These are phyloP conservation scores for Argentina anserina DNA, from an alignment of 306 rosid genomes.

Conservation along the genomic window DNA sequence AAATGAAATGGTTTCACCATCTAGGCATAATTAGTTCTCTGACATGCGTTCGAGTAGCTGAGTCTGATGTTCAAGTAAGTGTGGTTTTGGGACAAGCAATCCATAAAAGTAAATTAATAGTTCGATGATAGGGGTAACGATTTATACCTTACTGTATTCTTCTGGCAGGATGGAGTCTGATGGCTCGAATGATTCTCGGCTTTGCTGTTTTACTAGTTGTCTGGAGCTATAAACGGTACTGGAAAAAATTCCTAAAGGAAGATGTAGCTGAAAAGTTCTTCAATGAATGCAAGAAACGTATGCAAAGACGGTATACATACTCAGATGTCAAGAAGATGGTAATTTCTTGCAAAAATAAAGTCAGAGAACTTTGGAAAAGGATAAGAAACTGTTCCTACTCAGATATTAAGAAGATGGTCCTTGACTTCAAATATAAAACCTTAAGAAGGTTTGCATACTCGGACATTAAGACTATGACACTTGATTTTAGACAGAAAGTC, in stretches of 20 bases:
- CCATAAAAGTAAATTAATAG: neutral
- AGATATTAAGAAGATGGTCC: neutral
- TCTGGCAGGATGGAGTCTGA: neutral
- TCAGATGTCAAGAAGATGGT: neutral
- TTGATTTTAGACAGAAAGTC: neutral
- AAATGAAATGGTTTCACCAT: neutral
- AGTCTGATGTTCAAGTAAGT: neutral
- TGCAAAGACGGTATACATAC: conserved; percentile 1
- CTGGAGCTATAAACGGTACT: conserved; percentile 7
- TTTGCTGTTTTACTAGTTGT: neutral
- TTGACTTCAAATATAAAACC: neutral
- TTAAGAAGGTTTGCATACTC: neutral
- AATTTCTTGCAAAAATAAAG: neutral
- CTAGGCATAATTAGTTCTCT: neutral
- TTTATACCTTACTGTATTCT: neutral
- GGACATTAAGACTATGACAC: neutral
- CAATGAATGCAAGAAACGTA: neutral
- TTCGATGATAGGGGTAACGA: neutral
- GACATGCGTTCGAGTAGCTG: neutral
- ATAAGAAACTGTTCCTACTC: neutral
- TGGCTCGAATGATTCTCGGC: conserved; percentile 2
- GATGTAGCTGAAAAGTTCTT: neutral
- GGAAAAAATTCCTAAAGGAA: neutral
- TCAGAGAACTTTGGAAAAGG: neutral
- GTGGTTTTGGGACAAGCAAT: neutral